Evolutionary conservation across 352 stramenopile species (phyloP).

Genomic region (Phytophthora cajani): DNA sequence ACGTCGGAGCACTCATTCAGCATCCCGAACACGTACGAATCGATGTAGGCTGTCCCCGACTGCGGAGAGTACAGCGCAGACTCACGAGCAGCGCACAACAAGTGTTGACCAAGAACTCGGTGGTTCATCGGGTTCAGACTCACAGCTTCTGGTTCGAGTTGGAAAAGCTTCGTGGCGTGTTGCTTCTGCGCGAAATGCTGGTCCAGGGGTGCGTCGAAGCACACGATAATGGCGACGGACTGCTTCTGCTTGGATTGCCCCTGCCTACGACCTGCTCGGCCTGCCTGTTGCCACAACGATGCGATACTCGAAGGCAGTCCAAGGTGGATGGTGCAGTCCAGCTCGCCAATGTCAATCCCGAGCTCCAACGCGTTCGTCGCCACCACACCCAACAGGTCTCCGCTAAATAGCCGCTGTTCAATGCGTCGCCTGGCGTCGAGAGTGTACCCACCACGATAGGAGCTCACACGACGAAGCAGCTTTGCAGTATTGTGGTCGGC

Average conservation of each 20-base stretch:
- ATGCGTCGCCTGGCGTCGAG: constrained; percentile 92
- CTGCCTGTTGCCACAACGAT: constrained; percentile 97
- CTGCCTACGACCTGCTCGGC: constrained; percentile 91
- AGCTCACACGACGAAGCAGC: constrained; percentile 71
- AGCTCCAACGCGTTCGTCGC: constrained; percentile 97
- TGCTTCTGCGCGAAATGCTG: constrained; percentile 86
- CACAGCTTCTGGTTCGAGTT: constrained; percentile 74
- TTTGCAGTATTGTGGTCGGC: constrained; percentile 41
- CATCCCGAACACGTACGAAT: constrained; percentile 66
- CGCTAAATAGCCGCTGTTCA: constrained; percentile 94
- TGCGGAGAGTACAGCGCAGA: constrained; percentile 82
- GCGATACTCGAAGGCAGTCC: constrained; percentile 93
- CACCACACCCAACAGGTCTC: constrained; percentile 95
- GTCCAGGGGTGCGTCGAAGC: constrained; percentile 95
- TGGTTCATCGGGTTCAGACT: constrained; percentile 88
- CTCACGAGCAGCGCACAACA: constrained; percentile 95
- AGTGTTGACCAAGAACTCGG: constrained; percentile 90
- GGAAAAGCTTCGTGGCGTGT: constrained; percentile 72
- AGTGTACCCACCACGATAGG: constrained; percentile 97
- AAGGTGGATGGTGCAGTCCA: constrained; percentile 97
- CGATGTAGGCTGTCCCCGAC: constrained; percentile 67
- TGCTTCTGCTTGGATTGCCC: constrained; percentile 61
- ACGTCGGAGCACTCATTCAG: constrained; percentile 21
- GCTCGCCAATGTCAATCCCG: constrained; percentile 94
- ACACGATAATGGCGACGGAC: constrained; percentile 95